Percentiles rank a stretch among this genome's conserved stretches.
Evolutionary conservation across 768 basidiomycete species (phyloP).

Genomic region (Trametes cinnabarina): DNA sequence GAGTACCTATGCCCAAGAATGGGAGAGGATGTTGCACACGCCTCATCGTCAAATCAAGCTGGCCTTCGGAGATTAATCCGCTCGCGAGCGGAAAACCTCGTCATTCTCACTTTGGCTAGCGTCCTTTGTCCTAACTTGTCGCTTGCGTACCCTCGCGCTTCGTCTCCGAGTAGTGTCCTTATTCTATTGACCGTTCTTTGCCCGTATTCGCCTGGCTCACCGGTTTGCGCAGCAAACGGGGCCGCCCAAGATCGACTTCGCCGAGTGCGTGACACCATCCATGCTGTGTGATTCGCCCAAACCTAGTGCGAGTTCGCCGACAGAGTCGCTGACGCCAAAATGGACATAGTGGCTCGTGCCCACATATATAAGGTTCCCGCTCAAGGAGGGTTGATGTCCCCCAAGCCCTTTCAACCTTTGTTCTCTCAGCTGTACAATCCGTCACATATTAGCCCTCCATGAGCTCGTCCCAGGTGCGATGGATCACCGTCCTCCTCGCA

Average conservation of each 20-base stretch:
- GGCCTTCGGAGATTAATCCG: slow-evolving; percentile 12
- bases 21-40: not conserved
- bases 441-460: slow-evolving; percentile 3
- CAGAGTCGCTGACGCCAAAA: slow-evolving; percentile 10
- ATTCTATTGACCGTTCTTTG: slow-evolving; percentile 13
- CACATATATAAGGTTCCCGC: slow-evolving; percentile 12
- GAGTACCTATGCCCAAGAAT: not conserved
- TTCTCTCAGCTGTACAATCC: not conserved
- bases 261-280: slow-evolving; percentile 8
- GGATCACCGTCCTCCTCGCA: not conserved
- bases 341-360: slow-evolving; percentile 3
- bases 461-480: slow-evolving; percentile 17
- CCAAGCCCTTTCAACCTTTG: slow-evolving; percentile 5
- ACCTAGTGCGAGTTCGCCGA: slow-evolving; percentile 5
- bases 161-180: slow-evolving; percentile 4
- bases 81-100: not conserved
- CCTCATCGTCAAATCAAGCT: not conserved
- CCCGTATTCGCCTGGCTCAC: slow-evolving; percentile 7
- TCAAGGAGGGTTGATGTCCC: not conserved
- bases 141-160: slow-evolving; percentile 5
- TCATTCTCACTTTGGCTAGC: slow-evolving; percentile 5
- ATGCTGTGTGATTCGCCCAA: slow-evolving; percentile 6
- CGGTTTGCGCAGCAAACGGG: slow-evolving; percentile 7
- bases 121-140: slow-evolving; percentile 1
- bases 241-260: slow-evolving; percentile 16